phyloP scores from a whole-genome alignment of 2,329 filamentous ascomycete genomes.

The Aspergillus sojae region DNA sequence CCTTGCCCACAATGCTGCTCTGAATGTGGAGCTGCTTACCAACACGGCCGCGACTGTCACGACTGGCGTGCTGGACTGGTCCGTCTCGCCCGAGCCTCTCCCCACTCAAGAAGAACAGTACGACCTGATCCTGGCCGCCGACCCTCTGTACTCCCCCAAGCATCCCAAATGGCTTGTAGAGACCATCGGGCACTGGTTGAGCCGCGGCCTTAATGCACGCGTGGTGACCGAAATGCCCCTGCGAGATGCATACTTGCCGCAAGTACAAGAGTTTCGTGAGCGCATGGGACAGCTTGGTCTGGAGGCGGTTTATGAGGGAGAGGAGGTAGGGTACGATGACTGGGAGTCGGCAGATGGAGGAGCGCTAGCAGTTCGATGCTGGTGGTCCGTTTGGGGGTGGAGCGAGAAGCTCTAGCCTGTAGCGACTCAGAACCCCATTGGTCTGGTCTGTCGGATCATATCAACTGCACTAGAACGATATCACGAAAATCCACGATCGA shows the following conservation, averaged over 20 bases:
- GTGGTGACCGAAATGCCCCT: constrained; percentile 81
- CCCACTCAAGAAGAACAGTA: constrained; percentile 40
- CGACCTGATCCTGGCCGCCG: constrained; percentile 78
- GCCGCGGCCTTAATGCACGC: constrained; percentile 58
- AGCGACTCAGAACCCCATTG: not conserved
- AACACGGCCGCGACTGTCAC: constrained; percentile 59
- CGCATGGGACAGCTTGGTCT: constrained; percentile 61
- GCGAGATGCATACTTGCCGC: constrained; percentile 66
- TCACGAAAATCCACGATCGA: constrained; percentile 36
- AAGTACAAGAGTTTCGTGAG: constrained; percentile 65
- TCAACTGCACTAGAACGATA: constrained; percentile 22
- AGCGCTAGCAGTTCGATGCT: constrained; percentile 47
- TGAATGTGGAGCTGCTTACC: constrained; percentile 63
- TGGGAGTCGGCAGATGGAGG: constrained; percentile 48
- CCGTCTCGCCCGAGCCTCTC: constrained; percentile 32
- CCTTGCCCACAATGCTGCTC: constrained; percentile 69
- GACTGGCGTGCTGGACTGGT: constrained; percentile 75
- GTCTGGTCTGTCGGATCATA: not conserved
- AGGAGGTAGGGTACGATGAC: constrained; percentile 51
- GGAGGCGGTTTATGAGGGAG: constrained; percentile 54
- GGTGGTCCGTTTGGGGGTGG: constrained; percentile 53
- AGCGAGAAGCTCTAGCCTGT: constrained; percentile 36
- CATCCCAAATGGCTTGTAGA: constrained; percentile 75
- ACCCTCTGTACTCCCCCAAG: constrained; percentile 82
- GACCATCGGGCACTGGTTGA: constrained; percentile 70